Base-by-base conservation (phyloP, 2,329 filamentous ascomycete genomes). In the Cercospora sp. region DNA sequence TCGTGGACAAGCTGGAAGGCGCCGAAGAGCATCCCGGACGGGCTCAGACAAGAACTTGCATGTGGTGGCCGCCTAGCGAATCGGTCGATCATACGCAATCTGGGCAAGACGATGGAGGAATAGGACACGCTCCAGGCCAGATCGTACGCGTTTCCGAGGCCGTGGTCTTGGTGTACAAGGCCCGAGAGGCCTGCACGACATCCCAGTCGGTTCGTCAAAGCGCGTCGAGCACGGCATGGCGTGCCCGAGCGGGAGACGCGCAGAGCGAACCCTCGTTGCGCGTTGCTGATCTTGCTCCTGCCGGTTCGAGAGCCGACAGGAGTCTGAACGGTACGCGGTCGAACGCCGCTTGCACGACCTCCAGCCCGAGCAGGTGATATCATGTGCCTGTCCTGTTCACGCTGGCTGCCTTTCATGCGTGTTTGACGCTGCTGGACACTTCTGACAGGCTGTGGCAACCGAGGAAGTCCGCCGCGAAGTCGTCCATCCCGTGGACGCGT, bases 61-160 rank as follows among this genome's bases (percentile, higher is more conserved):
- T 62, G 26, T 13, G 40, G 45, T 51, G 65, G 55, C n/a, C 67
- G 33, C 10, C 53, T 61, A 60, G 60, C 67, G 67, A 66, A 71
- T 69, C 69, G 69, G 69, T 59, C 57, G 63, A 59, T 63, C 63
- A 62, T 63, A 63, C 69, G 69, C 69, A 65, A 69, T 69, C 67
- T 66, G 48, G 55, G 59, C 53, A 42, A 40, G 61, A 68, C 61
- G 69, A 71, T 61, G 66, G 66, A 65, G 48, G 31, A 64, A 45
- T 28, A 60, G 66, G 59, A 68, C 30, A 45, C 59, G 68, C 68
- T 64, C 68, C 60, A 61, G 63, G 69, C 66, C 64, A 67, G 60
- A 66, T 65, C 63, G 31, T 60, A 55, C 48, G 59, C 63, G 60
- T 48, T 61, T 62, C 70, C 68, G 63, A 60, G 30, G 33, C 68